Evolutionary conservation across 202 grass and related monocot species (phyloP), one percentile per base, ranked within the genome.

Genomic region (Zizania palustris): DNA sequence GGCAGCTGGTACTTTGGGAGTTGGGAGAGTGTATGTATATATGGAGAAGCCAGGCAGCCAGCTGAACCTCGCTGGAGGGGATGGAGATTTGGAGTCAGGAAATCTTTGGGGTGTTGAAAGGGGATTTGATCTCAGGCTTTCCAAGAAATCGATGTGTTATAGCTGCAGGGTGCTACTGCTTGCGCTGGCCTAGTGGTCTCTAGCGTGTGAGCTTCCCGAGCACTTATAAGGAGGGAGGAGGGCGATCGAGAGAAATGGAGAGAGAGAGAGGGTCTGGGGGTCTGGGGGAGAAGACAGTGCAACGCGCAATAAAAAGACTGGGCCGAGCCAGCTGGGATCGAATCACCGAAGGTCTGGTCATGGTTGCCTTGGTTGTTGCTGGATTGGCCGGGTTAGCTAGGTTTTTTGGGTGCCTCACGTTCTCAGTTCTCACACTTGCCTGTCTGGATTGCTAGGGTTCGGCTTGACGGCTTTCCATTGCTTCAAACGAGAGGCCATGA

Each of bases 81-180:
- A 77, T 44, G 73, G 71, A 88, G 90, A 84, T 92, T 68, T 88
- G 75, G 51, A 85, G 79, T 80, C 89, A 86, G 89, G 72, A 79
- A 74, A 86, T 76, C 65, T 81, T 86, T 84, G 45, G 71, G 71
- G 67, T 22, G 48, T 38, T 57, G 69, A 72, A 74, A 37, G 21
- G 15, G 40, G 33, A 68, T 43, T 63, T 85, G 55, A 53, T 75
- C 68, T 72, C 73, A 78, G 60, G 38, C 44, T 77, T 86, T 79
- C 42, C 63, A 75, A 77, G 63, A 74, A 46, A 80, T 63, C 56
- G 59, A 37, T 77, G 81, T 5, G 59, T 20, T 73, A 61, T 78
- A 68, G 74, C 68, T 88, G 61, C n/a, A n/a, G n/a, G 19, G 16
- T 16, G 13, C 46, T 50, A 28, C 28, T 28, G 28, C 46, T 50